Percentiles rank a stretch among this genome's conserved stretches.
Conservation (phyloP, 2,329 filamentous ascomycete genomes). For the Colletotrichum siamense region DNA sequence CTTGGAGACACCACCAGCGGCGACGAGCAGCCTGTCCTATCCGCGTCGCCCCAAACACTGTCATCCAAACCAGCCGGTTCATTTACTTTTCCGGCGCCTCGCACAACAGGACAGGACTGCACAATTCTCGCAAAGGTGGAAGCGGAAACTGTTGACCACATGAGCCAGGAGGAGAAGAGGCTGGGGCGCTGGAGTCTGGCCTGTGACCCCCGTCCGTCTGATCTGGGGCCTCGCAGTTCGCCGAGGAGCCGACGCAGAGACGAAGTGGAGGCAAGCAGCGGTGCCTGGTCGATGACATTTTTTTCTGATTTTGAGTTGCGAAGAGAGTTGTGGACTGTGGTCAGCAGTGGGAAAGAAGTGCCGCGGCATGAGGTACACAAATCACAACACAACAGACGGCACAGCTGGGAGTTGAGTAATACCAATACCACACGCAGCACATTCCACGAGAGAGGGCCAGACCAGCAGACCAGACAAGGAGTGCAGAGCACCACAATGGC, state of each 20-base stretch:
- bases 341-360: background rate
- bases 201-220: background rate
- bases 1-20: background rate
- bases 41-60: background rate
- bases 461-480: background rate
- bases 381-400: background rate
- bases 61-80: background rate
- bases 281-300: background rate
- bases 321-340: background rate
- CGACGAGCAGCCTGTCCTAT: background rate
- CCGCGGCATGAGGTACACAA: background rate
- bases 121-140: background rate
- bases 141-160: background rate
- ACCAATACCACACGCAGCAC: background rate
- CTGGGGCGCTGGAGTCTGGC: background rate
- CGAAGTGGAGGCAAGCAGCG: constrained; percentile 4
- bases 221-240: constrained; percentile 18
- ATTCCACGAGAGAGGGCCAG: background rate
- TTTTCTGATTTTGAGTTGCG: background rate
- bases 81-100: background rate
- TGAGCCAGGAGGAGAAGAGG: background rate
- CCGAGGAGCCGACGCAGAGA: constrained; percentile 14
- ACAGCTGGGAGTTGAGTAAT: background rate
- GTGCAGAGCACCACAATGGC: background rate
- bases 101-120: background rate